Evolutionary conservation across 768 basidiomycete species (phyloP).

Genomic region (Amanita molliuscula): DNA sequence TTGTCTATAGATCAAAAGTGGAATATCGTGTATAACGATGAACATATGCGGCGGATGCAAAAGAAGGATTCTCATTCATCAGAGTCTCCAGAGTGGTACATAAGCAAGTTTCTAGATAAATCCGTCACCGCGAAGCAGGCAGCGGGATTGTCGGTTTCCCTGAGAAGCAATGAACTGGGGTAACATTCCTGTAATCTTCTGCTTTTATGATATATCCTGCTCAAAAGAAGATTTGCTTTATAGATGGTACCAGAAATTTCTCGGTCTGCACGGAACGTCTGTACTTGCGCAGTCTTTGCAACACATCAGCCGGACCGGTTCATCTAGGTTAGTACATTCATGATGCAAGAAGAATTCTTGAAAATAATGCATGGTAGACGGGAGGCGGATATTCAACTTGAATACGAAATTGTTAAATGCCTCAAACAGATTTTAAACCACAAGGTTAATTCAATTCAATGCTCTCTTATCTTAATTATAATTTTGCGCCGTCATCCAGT

Average conservation of each 20-base stretch:
- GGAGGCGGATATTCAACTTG: constrained; percentile 58
- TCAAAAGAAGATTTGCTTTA: constrained; percentile 4
- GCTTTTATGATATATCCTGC: constrained; percentile 12
- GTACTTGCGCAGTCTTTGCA: constrained; percentile 73
- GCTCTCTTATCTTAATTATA: constrained; percentile 1
- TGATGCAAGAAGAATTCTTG: constrained; percentile 5
- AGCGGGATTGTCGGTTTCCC: constrained; percentile 59
- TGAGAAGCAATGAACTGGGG: constrained; percentile 77
- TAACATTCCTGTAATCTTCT: constrained; percentile 18
- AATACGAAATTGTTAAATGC: constrained; percentile 86
- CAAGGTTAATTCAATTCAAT: constrained; percentile 5
- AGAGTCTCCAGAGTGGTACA: constrained; percentile 87
- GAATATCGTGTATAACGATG: constrained; percentile 78
- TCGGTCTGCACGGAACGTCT: constrained; percentile 70
- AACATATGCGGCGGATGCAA: constrained; percentile 59
- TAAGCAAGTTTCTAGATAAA: constrained; percentile 81
- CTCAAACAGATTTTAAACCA: constrained; percentile 71
- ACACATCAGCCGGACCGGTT: constrained; percentile 63
- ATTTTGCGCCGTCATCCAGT: constrained; percentile 24
- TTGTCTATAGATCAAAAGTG: constrained; percentile 82
- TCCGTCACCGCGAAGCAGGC: constrained; percentile 79
- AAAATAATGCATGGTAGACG: constrained; percentile 26
- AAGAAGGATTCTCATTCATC: constrained; percentile 45
- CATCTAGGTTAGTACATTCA: constrained; percentile 37
- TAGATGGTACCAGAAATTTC: constrained; percentile 77